phyloP scores from a whole-genome alignment of 169 alveolate species.

The Eimeria necatrix region DNA sequence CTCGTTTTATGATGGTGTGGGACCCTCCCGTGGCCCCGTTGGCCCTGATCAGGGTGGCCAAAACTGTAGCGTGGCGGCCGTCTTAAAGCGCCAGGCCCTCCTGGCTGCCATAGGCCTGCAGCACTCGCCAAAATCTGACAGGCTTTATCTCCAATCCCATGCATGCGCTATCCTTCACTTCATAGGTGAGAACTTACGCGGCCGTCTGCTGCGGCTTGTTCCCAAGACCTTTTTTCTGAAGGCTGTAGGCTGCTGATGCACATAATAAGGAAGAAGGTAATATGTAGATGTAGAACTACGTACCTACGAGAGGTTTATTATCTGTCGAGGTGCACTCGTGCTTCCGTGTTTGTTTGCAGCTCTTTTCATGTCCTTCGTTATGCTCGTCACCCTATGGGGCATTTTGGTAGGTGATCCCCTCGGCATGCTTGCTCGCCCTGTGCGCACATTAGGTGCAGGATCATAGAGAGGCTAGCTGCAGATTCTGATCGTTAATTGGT shows the following conservation, averaged over 20 bases:
- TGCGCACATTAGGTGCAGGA: too few relatives aligned
- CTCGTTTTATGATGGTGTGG: neutral
- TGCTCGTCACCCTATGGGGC: slow-evolving; percentile 62
- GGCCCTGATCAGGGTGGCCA: neutral
- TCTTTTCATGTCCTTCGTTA: slow-evolving; percentile 29
- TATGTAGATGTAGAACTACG: too few relatives aligned
- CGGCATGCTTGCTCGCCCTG: too few relatives aligned
- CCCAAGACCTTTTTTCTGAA: neutral
- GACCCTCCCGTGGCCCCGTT: too few relatives aligned
- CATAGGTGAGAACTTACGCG: neutral
- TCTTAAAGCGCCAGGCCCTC: slow-evolving; percentile 27
- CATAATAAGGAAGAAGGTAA: neutral
- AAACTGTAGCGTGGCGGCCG: slow-evolving; percentile 38
- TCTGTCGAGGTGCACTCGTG: too few relatives aligned
- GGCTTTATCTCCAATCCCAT: neutral
- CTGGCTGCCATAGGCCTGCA: slow-evolving; percentile 20
- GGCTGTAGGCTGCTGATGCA: neutral
- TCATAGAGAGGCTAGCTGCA: too few relatives aligned
- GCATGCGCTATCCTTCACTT: slow-evolving; percentile 26
- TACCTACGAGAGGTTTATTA: too few relatives aligned
- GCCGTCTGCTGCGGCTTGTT: too few relatives aligned
- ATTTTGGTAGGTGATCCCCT: neutral
- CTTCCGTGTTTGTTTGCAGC: slow-evolving; percentile 10
- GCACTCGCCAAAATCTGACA: neutral
- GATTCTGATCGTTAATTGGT: too few relatives aligned